Percentiles rank a stretch among this genome's conserved stretches.
Conservation (phyloP, 768 basidiomycete genomes). For the Lanmaoa pseudosensibilis region DNA sequence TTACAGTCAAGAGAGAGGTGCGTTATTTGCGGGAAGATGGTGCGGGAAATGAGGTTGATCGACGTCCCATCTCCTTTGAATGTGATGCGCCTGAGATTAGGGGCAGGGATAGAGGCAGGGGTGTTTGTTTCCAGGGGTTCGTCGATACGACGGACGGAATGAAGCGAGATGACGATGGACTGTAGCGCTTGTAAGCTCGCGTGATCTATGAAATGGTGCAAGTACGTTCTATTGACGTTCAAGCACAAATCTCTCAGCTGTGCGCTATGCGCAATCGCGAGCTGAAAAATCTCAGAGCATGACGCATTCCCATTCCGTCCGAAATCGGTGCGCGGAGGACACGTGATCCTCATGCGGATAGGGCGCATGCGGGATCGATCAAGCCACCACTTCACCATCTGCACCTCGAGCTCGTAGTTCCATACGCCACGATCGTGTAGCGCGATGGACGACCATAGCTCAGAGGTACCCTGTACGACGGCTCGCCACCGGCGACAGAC, state of each 20-base stretch:
- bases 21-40: constrained; percentile 20
- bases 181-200: constrained; percentile 12
- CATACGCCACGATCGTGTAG: constrained; percentile 31
- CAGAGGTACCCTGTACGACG: constrained; percentile 30
- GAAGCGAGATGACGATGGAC: constrained; percentile 20
- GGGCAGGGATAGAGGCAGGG: constrained; percentile 9
- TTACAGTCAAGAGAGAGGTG: constrained; percentile 24
- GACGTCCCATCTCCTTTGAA: constrained; percentile 14
- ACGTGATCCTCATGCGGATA: constrained; percentile 24
- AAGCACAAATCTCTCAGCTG: constrained; percentile 21
- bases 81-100: constrained; percentile 17
- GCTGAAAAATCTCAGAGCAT: constrained; percentile 22
- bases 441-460: constrained; percentile 33
- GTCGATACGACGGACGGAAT: constrained; percentile 4
- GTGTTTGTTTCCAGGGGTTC: not conserved
- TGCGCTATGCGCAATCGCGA: constrained; percentile 21
- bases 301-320: not conserved
- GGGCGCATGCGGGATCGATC: constrained; percentile 21
- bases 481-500: constrained; percentile 35
- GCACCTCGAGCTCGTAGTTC: constrained; percentile 27
- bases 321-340: constrained; percentile 20
- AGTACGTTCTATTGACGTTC: constrained; percentile 18
- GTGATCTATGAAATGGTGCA: constrained; percentile 18
- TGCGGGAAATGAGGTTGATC: constrained; percentile 17
- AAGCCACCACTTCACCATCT: constrained; percentile 28